Evolutionary conservation across 2,329 filamentous ascomycete genomes (phyloP), one percentile per base, ranked within the genome.

Genomic region (Ustulina deusta): DNA sequence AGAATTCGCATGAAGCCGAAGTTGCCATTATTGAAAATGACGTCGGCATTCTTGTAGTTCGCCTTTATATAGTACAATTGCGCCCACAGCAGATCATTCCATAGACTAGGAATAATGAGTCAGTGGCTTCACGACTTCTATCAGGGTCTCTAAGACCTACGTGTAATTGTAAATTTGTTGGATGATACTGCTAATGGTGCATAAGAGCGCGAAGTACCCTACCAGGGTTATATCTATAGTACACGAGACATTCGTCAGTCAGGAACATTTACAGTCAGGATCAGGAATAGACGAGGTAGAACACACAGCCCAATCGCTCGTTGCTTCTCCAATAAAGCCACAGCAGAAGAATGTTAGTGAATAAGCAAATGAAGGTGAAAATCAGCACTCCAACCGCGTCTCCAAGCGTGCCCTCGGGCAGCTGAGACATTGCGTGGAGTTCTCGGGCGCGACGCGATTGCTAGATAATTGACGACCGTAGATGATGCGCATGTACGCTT

Each of bases 91-190:
- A 74, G 51, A 58, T 74, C 70, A 57, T 65, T 36, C 70, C 69
- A 74, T 25, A 66, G 27, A 29, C 72, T 74, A 36, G 6, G 51
- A 42, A 22, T 10, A 13, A 40, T 56, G 25, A 56, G 62, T 60
- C 27, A 46, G 34, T 5, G 25, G 20, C 17, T 17, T 54, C 1
- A 38, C 29, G 3, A 17, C 11, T 25, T 38, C 13, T 11, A 11
- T 20, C 11, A 20, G 22, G 11, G 13, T 42, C 4, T 25, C 0
- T 11, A 54, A 36, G 22, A 55, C 72, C 4, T 59, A 74, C 72
- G 60, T 63, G 54, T 74, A 74, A 32, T 73, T 71, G 36, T 74
- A 74, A 40, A 74, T 71, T 62, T 74, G 72, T 42, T 74, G 72
- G 34, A 71, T 69, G 54, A 74, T 73, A 48, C 72, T 74, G 56